Base-by-base conservation (phyloP, 2,329 filamentous ascomycete genomes). In the Colletotrichum eremochloae region DNA sequence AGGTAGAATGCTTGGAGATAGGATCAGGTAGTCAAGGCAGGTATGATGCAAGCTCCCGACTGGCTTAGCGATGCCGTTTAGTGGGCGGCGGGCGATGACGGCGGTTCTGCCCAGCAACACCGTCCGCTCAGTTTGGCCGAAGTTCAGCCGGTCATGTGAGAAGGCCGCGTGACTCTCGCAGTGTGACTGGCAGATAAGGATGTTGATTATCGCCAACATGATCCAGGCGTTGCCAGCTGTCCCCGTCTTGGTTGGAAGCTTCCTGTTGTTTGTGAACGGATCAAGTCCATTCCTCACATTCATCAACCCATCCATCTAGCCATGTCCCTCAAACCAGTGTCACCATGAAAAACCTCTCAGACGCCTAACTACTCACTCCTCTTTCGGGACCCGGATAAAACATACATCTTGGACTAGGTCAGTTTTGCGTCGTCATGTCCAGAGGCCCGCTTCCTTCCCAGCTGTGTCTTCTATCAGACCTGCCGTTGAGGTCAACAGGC, bases 381-480 rank as follows among this genome's bases (percentile, higher is more conserved):
- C 6, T 53, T 12, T 12, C 18, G 2, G n/a, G 20, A 11, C 18
- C 14, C 14, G n/a, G 11, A 61, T 12, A 2, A 40, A 50, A 12
- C 3, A 6, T 46, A 40, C 5, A n/a, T 14, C 3, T 24, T 18
- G 2, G 29, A 63, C 36, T 33, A 24, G 62, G n/a, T n/a, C 38
- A 29, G 33, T 15, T 29, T 15, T 24, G 5, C 33, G 36, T 53
- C 42, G 72, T 46, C 64, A 89, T 89, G 88, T 87, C 86, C 29
- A 82, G 82, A 74, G 89, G 88, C 11, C 93, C 93, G 38, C 83
- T 89, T 42, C 88, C 94, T 8, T 92, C 91, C 31, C 85, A 83
- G 71, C 84, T 91, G 52, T 90, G 91, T 72, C 90, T 94, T 72
- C 85, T 96, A 67, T 89, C 88, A 18, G 84, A 88, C 68, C 82